phyloP scores from a whole-genome alignment of 257 asterid species.

The Datura wrightii region DNA sequence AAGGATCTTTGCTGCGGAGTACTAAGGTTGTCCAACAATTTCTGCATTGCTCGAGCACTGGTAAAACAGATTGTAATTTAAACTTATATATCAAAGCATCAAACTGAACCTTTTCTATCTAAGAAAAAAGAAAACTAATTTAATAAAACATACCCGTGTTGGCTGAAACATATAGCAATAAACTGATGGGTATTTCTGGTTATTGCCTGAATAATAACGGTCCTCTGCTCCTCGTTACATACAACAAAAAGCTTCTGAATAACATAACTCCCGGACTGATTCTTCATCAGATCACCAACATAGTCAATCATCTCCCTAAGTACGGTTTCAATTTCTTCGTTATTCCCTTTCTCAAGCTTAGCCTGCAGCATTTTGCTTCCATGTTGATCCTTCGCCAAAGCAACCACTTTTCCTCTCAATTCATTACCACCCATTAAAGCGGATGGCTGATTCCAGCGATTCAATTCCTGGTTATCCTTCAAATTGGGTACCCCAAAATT shows the following conservation, averaged over 20 bases:
- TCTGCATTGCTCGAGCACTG: slow-evolving; percentile 65
- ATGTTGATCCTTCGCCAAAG: slow-evolving; percentile 48
- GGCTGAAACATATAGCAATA: slow-evolving; percentile 49
- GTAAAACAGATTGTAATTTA: background rate
- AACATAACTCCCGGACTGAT: slow-evolving; percentile 64
- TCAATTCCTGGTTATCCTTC: slow-evolving; percentile 18
- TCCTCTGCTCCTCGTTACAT: slow-evolving; percentile 73
- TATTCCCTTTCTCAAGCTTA: slow-evolving; percentile 49
- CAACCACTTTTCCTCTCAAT: slow-evolving; percentile 51
- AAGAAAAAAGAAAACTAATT: background rate
- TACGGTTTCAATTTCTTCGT: slow-evolving; percentile 49
- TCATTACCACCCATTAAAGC: slow-evolving; percentile 34
- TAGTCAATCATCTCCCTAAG: slow-evolving; percentile 46
- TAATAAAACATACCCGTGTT: slow-evolving; percentile 61
- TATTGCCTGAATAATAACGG: slow-evolving; percentile 52
- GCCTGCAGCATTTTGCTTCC: slow-evolving; percentile 50
- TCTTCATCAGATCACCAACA: slow-evolving; percentile 52
- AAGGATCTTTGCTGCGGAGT: slow-evolving; percentile 60
- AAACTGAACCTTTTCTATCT: background rate
- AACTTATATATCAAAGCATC: background rate
- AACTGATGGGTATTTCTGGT: slow-evolving; percentile 45
- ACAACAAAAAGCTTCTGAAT: slow-evolving; percentile 58
- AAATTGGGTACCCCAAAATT: background rate
- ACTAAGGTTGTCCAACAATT: slow-evolving; percentile 60
- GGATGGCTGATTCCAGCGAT: slow-evolving; percentile 28